These are phyloP conservation scores for Lachnellula arida DNA, from an alignment of 2,329 filamentous ascomycete species.

Conservation along the genomic window DNA sequence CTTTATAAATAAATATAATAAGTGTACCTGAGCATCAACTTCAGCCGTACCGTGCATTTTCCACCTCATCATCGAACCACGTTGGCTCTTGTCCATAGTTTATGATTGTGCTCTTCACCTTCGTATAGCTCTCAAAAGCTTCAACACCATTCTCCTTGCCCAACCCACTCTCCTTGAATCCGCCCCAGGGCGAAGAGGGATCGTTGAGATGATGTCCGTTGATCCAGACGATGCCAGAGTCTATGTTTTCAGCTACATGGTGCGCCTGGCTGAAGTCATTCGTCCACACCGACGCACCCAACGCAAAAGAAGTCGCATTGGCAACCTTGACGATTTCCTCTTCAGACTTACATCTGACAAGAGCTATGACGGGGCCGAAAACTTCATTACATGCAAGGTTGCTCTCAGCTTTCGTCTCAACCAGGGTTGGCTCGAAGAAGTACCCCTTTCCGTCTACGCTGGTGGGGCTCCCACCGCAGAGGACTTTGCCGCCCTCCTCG, in stretches of 20 bases:
- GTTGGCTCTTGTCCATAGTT: conserved; percentile 54
- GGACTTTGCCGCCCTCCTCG: conserved; percentile 35
- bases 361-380: conserved; percentile 83
- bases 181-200: conserved; percentile 48
- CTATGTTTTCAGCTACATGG: conserved; percentile 61
- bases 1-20: too few species aligned
- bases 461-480: conserved; percentile 47
- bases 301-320: conserved; percentile 75
- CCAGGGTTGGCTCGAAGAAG: conserved; percentile 84
- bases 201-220: conserved; percentile 63
- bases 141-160: conserved; percentile 68
- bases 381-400: conserved; percentile 80
- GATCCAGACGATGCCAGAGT: conserved; percentile 80
- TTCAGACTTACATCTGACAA: conserved; percentile 83
- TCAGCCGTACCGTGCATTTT: conserved; percentile 57
- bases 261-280: conserved; percentile 53
- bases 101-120: conserved; percentile 61
- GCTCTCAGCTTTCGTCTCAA: conserved; percentile 79
- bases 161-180: conserved; percentile 51
- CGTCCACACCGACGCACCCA: conserved; percentile 91
- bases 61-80: conserved; percentile 60
- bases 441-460: conserved; percentile 50
- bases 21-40: background rate
- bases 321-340: conserved; percentile 78
- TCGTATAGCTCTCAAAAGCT: conserved; percentile 55